These are phyloP conservation scores for Penicillium paneum DNA, from an alignment of 2,329 filamentous ascomycete species.

Conservation along the genomic window DNA sequence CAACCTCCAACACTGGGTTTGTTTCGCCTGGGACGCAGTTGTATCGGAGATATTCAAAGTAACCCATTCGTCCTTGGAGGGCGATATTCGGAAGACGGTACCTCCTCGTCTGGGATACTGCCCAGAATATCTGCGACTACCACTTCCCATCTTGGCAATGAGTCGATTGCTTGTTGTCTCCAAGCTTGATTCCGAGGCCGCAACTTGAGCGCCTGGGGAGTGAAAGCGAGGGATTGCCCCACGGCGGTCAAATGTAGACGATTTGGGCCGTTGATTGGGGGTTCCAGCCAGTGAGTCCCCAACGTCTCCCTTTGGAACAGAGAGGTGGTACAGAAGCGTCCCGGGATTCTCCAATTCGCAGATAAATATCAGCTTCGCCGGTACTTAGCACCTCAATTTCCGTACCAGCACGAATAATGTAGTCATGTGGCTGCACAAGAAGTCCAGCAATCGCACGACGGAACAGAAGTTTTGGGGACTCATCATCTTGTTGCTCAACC, in stretches of 20 bases:
- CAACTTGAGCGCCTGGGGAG: slow-evolving; percentile 9
- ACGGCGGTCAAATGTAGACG: slow-evolving; percentile 12
- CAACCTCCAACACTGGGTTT: background rate
- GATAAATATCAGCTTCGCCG: slow-evolving; percentile 7
- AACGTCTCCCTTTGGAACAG: slow-evolving; percentile 11
- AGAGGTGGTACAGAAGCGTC: slow-evolving; percentile 7
- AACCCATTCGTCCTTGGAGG: slow-evolving; percentile 11
- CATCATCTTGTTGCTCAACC: slow-evolving; percentile 4
- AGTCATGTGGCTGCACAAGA: slow-evolving; percentile 8
- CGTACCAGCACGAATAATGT: slow-evolving; percentile 9
- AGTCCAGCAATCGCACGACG: slow-evolving; percentile 2
- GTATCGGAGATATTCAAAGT: slow-evolving; percentile 5
- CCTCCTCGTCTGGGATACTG: slow-evolving; percentile 1
- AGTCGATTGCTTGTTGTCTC: slow-evolving; percentile 2
- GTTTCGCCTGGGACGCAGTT: slow-evolving; percentile 4
- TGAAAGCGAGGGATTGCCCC: slow-evolving; percentile 11
- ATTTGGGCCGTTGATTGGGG: slow-evolving; percentile 5
- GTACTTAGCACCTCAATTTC: slow-evolving; percentile 2
- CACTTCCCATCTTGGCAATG: slow-evolving; percentile 6
- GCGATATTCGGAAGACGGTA: slow-evolving; percentile 10
- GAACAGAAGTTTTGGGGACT: slow-evolving; percentile 6
- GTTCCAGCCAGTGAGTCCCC: slow-evolving; percentile 5
- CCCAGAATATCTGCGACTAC: background rate
- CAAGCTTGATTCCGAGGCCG: slow-evolving; percentile 1
- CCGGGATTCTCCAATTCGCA: slow-evolving; percentile 1